phyloP scores from a whole-genome alignment of 768 basidiomycete genomes.

The Podaxis sp. region DNA sequence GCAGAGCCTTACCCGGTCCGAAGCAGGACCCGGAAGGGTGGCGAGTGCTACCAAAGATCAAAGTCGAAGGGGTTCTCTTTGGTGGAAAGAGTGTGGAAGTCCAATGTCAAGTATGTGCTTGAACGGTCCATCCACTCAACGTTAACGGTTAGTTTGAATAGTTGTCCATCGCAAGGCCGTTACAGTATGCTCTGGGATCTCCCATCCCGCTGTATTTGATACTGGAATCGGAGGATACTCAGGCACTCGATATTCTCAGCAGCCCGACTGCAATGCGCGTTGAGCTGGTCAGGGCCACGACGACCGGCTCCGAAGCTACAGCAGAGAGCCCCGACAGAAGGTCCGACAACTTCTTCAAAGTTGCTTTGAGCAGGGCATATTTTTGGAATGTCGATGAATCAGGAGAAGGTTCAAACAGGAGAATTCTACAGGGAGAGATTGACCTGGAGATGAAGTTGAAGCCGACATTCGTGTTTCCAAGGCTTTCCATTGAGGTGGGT shows the following conservation, averaged over 20 bases:
- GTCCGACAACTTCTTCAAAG: constrained; percentile 46
- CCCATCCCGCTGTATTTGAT: constrained; percentile 51
- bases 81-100: constrained; percentile 29
- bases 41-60: constrained; percentile 28
- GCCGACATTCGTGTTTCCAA: constrained; percentile 9
- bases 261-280: constrained; percentile 37
- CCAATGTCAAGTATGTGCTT: constrained; percentile 29
- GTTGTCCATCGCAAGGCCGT: constrained; percentile 50
- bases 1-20: constrained; percentile 30
- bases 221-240: constrained; percentile 39
- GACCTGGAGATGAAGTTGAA: constrained; percentile 8
- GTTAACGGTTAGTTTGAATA: constrained; percentile 18
- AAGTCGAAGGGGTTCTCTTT: constrained; percentile 33
- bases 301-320: constrained; percentile 47
- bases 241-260: constrained; percentile 50
- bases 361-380: constrained; percentile 39
- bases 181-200: constrained; percentile 49
- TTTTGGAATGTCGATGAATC: constrained; percentile 39
- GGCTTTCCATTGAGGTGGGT: constrained; percentile 11
- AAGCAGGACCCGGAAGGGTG: constrained; percentile 36
- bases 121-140: background rate
- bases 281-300: constrained; percentile 44
- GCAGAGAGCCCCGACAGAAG: constrained; percentile 33
- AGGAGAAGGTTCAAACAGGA: background rate
- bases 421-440: constrained; percentile 4